These are phyloP conservation scores for Claviceps sp. DNA, from an alignment of 2,329 filamentous ascomycete genomes.

Conservation along the genomic window DNA sequence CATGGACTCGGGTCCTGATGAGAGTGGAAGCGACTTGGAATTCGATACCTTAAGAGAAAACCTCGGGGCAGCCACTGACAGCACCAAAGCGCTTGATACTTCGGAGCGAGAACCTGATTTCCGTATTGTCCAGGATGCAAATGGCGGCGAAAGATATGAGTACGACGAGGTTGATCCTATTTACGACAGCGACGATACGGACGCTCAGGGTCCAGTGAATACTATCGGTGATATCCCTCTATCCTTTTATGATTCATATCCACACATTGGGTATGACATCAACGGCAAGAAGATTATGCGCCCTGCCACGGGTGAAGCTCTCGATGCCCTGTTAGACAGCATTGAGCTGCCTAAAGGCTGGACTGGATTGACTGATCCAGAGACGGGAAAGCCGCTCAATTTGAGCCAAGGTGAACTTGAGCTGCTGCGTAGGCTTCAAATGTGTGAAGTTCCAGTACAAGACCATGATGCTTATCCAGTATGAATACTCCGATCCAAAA, in stretches of 20 bases:
- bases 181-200: conserved; percentile 92
- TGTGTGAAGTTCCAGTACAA: conserved; percentile 76
- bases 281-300: conserved; percentile 97
- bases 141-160: conserved; percentile 79
- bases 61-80: background rate
- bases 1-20: conserved; percentile 8
- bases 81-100: background rate
- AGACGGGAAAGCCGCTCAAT: conserved; percentile 84
- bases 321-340: conserved; percentile 87
- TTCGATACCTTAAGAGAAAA: conserved; percentile 23
- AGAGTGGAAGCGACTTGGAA: background rate
- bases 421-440: conserved; percentile 74
- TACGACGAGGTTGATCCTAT: conserved; percentile 89
- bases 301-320: conserved; percentile 80
- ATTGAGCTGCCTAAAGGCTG: conserved; percentile 96
- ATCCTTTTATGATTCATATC: conserved; percentile 93
- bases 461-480: conserved; percentile 87
- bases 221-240: conserved; percentile 93
- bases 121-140: conserved; percentile 63
- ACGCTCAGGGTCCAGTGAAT: conserved; percentile 65
- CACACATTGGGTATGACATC: conserved; percentile 97
- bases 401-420: conserved; percentile 80
- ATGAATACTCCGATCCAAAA: conserved; percentile 15
- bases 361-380: conserved; percentile 88
- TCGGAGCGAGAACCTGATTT: background rate